Base-by-base conservation (phyloP, 208 protist genomes). In the Angomonas desouzai region DNA sequence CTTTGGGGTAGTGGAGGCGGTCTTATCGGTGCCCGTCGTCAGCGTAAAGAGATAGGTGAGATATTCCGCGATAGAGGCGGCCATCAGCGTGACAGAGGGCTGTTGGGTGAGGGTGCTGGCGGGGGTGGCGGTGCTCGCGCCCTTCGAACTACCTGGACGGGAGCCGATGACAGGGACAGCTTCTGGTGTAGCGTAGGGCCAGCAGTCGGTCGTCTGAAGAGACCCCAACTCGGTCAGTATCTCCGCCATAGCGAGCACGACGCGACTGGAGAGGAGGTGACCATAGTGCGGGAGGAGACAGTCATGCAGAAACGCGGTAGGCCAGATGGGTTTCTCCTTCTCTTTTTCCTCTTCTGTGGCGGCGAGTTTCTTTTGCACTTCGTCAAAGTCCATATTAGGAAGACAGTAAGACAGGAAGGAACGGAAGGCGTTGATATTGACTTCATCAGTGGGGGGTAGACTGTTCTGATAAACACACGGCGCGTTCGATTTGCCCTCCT, bases 191-290 rank as follows among this genome's bases (percentile, higher is more conserved):
- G 28, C 36, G 36, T 2, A 33, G 47, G 64, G 62, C 78, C 81
- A 91, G 40, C 80, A 70, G 62, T 86, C 87, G 2, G 62, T 61
- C 0, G 71, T 47, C 36, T 93, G 81, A 45, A 73, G 73, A 3
- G 72, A 66, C 9, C 77, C 78, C 45, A 90, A 63, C 9, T 61
- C 45, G 10, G 85, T 76, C 11, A 93, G 72, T 16, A 84, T 63
- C 56, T 93, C 83, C 10, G 79, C 81, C 6, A 89, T 62, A 1
- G 81, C 55, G 36, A 93, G 62, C 36, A 79, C 73, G 20, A 91
- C 62, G 48, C 78, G 80, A 4, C 66, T 75, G 0, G 83, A 68
- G 25, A 91, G 77, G 18, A 72, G 70, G 20, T 66, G 28, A 4
- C 87, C 87, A 45, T 88, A 86, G 28, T 32, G 48, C 22, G 74